Evolutionary conservation across 2,329 filamentous ascomycete species (phyloP).

Genomic region (Fusarium buxicola): DNA sequence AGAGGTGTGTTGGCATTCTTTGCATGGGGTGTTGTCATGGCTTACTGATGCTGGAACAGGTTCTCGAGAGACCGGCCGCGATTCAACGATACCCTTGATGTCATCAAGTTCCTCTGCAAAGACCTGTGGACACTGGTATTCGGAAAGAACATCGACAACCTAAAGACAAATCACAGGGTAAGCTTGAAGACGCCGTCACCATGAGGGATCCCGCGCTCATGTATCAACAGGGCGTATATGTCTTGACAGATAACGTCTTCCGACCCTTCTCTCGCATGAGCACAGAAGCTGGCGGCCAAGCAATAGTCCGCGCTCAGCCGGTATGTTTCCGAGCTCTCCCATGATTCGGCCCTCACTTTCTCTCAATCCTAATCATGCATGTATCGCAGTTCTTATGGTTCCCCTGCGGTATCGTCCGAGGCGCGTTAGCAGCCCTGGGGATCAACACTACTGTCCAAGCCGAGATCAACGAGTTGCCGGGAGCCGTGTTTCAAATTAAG

Average conservation of each 20-base stretch:
- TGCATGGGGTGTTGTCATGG: slow-evolving; percentile 1
- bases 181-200: slow-evolving; percentile 33
- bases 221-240: slow-evolving; percentile 81
- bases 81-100: slow-evolving; percentile 91
- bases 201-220: slow-evolving; percentile 10
- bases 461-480: slow-evolving; percentile 86
- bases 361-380: slow-evolving; percentile 16
- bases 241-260: slow-evolving; percentile 93
- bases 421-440: slow-evolving; percentile 90
- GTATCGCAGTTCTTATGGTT: slow-evolving; percentile 85
- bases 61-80: slow-evolving; percentile 87
- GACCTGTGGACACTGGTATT: slow-evolving; percentile 96
- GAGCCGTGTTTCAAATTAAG: slow-evolving; percentile 96
- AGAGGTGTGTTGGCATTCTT: slow-evolving; percentile 72
- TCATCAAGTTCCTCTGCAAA: slow-evolving; percentile 99
- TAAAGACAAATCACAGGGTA: slow-evolving; percentile 97
- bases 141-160: slow-evolving; percentile 96
- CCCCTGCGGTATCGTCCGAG: slow-evolving; percentile 90
- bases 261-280: slow-evolving; percentile 91
- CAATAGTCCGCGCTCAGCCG: slow-evolving; percentile 79
- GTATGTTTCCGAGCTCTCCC: slow-evolving; percentile 62
- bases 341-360: slow-evolving; percentile 3
- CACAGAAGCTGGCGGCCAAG: slow-evolving; percentile 79
- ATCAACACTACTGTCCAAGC: slow-evolving; percentile 92
- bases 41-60: slow-evolving; percentile 65